Evolutionary conservation across 225 moss, liverwort and hornwort species (phyloP).

Genomic region (Polytrichum formosum): DNA sequence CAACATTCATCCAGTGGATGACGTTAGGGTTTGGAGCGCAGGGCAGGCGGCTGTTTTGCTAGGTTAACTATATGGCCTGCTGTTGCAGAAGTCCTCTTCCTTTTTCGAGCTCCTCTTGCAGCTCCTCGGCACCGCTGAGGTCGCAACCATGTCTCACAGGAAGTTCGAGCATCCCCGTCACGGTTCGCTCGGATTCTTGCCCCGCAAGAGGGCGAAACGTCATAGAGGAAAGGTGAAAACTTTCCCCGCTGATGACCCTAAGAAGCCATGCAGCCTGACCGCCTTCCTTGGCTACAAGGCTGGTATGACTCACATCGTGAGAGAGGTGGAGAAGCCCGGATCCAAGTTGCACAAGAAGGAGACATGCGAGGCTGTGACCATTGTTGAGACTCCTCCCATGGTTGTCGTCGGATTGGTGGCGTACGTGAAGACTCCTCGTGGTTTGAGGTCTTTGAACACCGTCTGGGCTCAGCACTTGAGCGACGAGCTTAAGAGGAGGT

Average conservation of each 20-base stretch:
- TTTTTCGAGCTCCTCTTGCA: neutral
- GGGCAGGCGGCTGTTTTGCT: neutral
- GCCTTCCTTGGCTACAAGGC: constrained; percentile 76
- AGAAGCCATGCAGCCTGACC: constrained; percentile 51
- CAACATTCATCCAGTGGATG: neutral
- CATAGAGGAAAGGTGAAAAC: constrained; percentile 76
- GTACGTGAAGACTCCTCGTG: constrained; percentile 82
- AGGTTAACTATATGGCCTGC: neutral
- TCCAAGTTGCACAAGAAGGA: constrained; percentile 92
- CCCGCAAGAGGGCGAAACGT: constrained; percentile 67
- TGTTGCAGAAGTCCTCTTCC: neutral
- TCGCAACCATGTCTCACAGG: constrained; percentile 23
- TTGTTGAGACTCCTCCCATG: constrained; percentile 81
- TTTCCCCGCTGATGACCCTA: constrained; percentile 61
- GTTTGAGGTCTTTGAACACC: constrained; percentile 47
- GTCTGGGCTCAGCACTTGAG: constrained; percentile 70
- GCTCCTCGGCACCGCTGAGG: neutral
- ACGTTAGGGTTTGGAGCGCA: neutral
- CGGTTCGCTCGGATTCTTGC: constrained; percentile 78
- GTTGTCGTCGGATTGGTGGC: constrained; percentile 73
- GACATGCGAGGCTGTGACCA: constrained; percentile 63
- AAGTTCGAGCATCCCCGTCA: constrained; percentile 77
- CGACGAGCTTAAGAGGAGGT: constrained; percentile 68
- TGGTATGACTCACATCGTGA: constrained; percentile 69
- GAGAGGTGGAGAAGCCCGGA: constrained; percentile 87